Percentiles rank a stretch among this genome's conserved stretches.
phyloP scores from a whole-genome alignment of 2,329 filamentous ascomycete genomes.

The Colletotrichum lupini region DNA sequence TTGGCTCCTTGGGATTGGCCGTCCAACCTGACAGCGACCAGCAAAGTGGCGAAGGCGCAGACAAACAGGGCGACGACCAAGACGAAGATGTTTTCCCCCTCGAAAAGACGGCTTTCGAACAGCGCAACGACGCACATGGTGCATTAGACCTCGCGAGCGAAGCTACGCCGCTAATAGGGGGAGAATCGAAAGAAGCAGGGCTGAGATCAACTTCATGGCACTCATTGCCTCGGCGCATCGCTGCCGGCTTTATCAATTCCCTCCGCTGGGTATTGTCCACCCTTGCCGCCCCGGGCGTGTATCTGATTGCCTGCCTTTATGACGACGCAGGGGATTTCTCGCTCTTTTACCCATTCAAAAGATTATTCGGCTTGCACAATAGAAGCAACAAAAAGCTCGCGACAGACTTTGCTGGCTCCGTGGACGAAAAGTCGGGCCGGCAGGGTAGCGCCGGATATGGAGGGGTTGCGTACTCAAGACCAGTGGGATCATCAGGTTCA shows the following conservation, averaged over 20 bases:
- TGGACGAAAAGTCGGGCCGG: constrained; percentile 45
- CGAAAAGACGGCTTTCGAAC: constrained; percentile 26
- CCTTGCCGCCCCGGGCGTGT: constrained; percentile 82
- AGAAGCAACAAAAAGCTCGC: constrained; percentile 61
- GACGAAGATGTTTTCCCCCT: constrained; percentile 44
- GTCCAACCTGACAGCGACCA: constrained; percentile 56
- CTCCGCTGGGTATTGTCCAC: constrained; percentile 83
- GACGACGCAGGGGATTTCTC: constrained; percentile 84
- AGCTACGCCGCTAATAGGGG: constrained; percentile 73
- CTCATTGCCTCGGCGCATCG: constrained; percentile 74
- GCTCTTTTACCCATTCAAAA: constrained; percentile 77
- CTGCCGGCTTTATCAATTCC: constrained; percentile 77
- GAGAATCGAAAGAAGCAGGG: constrained; percentile 32
- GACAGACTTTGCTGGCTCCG: constrained; percentile 43
- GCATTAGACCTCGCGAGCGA: constrained; percentile 59
- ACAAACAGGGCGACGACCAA: constrained; percentile 41
- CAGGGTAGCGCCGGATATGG: constrained; percentile 33
- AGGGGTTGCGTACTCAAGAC: constrained; percentile 32
- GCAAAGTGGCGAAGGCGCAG: constrained; percentile 41
- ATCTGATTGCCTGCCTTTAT: constrained; percentile 85
- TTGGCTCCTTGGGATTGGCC: constrained; percentile 63
- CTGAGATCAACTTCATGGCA: constrained; percentile 61
- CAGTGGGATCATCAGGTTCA: constrained; percentile 55
- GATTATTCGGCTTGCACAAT: constrained; percentile 64
- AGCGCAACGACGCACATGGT: constrained; percentile 33